phyloP scores from a whole-genome alignment of 331 rosid species.

The Ulmus americana region DNA sequence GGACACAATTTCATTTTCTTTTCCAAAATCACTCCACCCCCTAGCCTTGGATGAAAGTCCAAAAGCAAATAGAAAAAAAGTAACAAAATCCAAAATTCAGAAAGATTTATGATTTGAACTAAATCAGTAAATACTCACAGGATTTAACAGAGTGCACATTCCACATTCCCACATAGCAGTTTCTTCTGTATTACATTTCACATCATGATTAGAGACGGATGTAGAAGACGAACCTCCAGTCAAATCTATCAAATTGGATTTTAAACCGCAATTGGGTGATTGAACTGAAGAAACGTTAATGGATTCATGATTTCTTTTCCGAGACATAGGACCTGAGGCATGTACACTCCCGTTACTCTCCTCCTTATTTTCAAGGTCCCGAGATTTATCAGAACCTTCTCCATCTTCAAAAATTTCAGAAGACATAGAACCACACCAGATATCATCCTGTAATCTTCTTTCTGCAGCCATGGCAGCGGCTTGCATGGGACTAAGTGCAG shows the following conservation, averaged over 20 bases:
- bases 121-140: constrained; percentile 38
- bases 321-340: constrained; percentile 23
- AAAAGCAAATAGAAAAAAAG: background rate
- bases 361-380: constrained; percentile 28
- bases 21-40: too few relatives aligned
- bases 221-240: constrained; percentile 22
- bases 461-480: constrained; percentile 99
- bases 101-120: background rate
- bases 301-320: constrained; percentile 44
- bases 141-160: constrained; percentile 74
- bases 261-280: constrained; percentile 28
- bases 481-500: constrained; percentile 75
- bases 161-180: constrained; percentile 63
- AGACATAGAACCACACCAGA: constrained; percentile 85
- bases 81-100: constrained; percentile 6
- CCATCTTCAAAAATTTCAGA: constrained; percentile 37
- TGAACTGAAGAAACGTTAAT: constrained; percentile 23
- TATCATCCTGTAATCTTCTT: constrained; percentile 84
- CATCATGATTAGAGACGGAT: constrained; percentile 16
- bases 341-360: constrained; percentile 16
- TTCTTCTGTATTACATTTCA: constrained; percentile 30
- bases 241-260: constrained; percentile 40
- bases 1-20: too few relatives aligned
- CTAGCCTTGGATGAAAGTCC: background rate
- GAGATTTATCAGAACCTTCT: constrained; percentile 36